Evolutionary conservation across 306 rosid species (phyloP).

Genomic region (Medicago lupulina): DNA sequence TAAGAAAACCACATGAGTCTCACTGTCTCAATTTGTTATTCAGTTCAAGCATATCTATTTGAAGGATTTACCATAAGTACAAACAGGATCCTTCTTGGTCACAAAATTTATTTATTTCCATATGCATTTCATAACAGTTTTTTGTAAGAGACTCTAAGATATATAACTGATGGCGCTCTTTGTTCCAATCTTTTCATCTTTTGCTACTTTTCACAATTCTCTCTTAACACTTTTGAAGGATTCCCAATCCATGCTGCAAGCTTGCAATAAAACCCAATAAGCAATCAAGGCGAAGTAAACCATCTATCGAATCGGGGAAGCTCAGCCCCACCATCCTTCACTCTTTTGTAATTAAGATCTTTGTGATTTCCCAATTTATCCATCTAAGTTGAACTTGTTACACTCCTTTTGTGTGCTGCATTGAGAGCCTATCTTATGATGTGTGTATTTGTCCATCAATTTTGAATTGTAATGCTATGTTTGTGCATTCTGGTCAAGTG

Average conservation of each 20-base stretch:
- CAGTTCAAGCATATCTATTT: slow-evolving; percentile 2
- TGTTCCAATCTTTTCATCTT: background rate
- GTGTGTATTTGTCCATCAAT: background rate
- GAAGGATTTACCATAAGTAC: background rate
- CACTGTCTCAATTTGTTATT: background rate
- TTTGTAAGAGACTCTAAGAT: background rate
- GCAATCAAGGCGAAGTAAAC: background rate
- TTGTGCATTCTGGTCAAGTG: background rate
- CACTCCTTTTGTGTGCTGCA: background rate
- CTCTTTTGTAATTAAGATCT: background rate
- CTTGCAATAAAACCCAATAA: background rate
- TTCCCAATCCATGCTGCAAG: background rate
- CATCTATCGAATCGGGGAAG: background rate
- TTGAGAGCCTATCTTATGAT: background rate
- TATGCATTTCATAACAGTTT: background rate
- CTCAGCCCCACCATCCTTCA: background rate
- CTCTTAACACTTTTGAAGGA: background rate
- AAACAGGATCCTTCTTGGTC: background rate
- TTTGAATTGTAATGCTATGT: background rate
- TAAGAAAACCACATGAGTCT: slow-evolving; percentile 21
- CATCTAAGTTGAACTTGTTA: background rate
- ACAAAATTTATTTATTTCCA: background rate
- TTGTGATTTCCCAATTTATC: background rate
- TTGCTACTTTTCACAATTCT: slow-evolving; percentile 8
- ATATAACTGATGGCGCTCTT: background rate